Percentiles rank a stretch among this genome's conserved stretches.
These are phyloP conservation scores for Cystobasidium sp. DNA, from an alignment of 1,284 basidiomycete genomes.

Conservation along the genomic window DNA sequence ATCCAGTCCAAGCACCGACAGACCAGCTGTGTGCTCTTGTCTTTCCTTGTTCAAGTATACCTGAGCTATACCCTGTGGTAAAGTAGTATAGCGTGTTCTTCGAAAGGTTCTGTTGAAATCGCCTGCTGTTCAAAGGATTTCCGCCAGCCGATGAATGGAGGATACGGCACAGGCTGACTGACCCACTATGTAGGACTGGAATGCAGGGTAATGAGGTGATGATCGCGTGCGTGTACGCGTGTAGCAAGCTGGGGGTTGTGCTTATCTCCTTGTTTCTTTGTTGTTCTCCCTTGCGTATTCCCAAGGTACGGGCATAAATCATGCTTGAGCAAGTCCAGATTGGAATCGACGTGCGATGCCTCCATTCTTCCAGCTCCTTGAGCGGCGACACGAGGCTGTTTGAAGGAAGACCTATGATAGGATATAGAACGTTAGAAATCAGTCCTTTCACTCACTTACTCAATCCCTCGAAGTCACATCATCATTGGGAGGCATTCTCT, in stretches of 20 bases:
- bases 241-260: no score
- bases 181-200: neutral
- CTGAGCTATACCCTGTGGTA: neutral
- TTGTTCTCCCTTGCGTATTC: neutral
- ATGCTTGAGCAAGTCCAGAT: slow-evolving; percentile 6
- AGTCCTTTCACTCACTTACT: neutral
- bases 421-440: neutral
- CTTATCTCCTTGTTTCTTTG: neutral
- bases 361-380: neutral
- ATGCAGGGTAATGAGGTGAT: slow-evolving; percentile 11
- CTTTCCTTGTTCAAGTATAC: neutral
- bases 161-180: no score
- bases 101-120: no score
- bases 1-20: neutral
- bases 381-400: neutral
- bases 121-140: no score
- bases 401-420: no score
- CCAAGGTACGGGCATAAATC: neutral
- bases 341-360: neutral
- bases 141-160: no score
- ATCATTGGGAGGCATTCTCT: no score
- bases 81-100: no score
- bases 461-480: no score
- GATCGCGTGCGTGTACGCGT: neutral
- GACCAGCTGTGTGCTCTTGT: neutral